Base-by-base conservation (phyloP, 2,329 filamentous ascomycete genomes). In the Aspergillus neotritici region DNA sequence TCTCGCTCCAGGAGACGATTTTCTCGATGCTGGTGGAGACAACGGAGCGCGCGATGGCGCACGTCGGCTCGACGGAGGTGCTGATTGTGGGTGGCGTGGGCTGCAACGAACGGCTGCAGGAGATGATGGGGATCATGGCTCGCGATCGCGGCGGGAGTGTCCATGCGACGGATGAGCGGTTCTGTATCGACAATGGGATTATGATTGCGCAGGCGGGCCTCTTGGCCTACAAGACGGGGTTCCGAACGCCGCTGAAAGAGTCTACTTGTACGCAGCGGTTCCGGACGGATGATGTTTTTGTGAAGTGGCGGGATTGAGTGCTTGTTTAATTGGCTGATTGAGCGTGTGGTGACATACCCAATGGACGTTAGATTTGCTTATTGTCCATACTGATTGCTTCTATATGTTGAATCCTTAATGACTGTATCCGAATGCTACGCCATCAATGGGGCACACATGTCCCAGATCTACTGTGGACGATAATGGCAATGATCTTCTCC, bases 111-210 rank as follows among this genome's bases (percentile, higher is more conserved):
- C 79, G 93, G 4, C 65, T 98, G 54, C 93, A 98, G 72, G 82
- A 94, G 58, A 98, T 98, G 93, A 98, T 98, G 93, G 90, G 87
- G 12, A 75, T 85, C 36, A 98, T 98, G 93, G 91, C 90, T 12
- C 75, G 74, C 34, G 90, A 95, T 65, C 75, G 93, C 31, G 87
- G 89, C 41, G 93, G 93, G 4, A 90, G 82, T 58, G 87, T 97
- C 3, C 96, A 86, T 69, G 90, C 93, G 16, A 97, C 91, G 0
- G 93, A 98, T 64, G 93, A 98, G 73, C 77, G 93, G 35, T 98
- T 95, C 65, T 98, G 93, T 65, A 98, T 98, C 56, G 93, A 98
- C 68, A 98, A 98, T 59, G 93, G 93, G 37, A 97, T 98, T 62
- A 98, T 98, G 93, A 98, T 98, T 71, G 93, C 93, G 1, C 91